Conservation (phyloP, 73 alveolate species). For the Stentor coeruleus region DNA sequence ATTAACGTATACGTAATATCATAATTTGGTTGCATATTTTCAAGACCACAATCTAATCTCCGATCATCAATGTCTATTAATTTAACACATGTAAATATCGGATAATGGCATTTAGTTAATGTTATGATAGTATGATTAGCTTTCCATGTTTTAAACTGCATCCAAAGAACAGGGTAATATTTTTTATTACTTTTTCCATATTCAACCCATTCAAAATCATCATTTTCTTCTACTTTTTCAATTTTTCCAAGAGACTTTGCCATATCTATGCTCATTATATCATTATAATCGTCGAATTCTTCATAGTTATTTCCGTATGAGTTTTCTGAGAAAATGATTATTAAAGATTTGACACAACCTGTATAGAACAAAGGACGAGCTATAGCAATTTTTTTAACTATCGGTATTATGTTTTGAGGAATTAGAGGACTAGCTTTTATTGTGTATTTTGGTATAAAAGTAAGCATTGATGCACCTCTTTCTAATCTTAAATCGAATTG, state of each 20-base stretch:
- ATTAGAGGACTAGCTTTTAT: not conserved
- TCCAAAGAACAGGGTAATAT: not conserved
- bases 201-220: not conserved
- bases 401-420: not conserved
- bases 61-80: not conserved
- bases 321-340: not conserved
- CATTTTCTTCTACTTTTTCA: not conserved
- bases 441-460: not conserved
- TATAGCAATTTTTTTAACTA: constrained; percentile 7
- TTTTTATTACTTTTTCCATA: not conserved
- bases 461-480: not conserved
- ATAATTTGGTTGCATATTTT: not conserved
- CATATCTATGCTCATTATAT: not conserved
- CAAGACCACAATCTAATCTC: constrained; percentile 33
- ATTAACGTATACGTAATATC: not conserved
- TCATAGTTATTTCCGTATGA: not conserved
- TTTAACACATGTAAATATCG: not conserved
- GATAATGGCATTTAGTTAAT: not conserved
- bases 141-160: not conserved
- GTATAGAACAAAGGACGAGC: constrained; percentile 11
- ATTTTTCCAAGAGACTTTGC: not conserved
- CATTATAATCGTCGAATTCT: not conserved
- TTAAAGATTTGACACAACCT: not conserved
- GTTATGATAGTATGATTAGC: not conserved
- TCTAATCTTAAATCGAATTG: not conserved